Percentiles rank a stretch among this genome's conserved stretches.
Conservation (phyloP, 768 basidiomycete genomes). For the Glaciozyma antarctica region DNA sequence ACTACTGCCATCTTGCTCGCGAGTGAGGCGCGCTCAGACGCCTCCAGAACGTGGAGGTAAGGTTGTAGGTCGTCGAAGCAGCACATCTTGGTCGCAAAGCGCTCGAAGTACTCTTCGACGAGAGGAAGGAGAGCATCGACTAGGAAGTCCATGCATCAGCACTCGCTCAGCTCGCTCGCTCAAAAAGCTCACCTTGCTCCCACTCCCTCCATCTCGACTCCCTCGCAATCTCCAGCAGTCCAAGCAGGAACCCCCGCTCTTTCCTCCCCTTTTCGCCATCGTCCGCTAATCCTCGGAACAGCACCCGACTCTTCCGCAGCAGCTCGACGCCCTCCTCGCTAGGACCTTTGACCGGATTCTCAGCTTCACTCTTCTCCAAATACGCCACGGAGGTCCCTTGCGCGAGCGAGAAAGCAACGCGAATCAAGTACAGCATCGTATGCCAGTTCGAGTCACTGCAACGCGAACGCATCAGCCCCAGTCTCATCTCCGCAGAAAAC, state of each 20-base stretch:
- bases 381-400: slow-evolving; percentile 3
- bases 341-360: neutral
- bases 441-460: slow-evolving; percentile 36
- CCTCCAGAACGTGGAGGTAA: slow-evolving; percentile 47
- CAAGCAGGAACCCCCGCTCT: slow-evolving; percentile 67
- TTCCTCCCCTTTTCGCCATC: slow-evolving; percentile 44
- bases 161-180: slow-evolving; percentile 33
- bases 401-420: slow-evolving; percentile 19
- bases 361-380: neutral
- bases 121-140: slow-evolving; percentile 36
- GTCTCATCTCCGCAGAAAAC: neutral
- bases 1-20: slow-evolving; percentile 42
- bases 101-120: slow-evolving; percentile 59
- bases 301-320: neutral
- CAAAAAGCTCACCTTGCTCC: slow-evolving; percentile 39
- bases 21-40: slow-evolving; percentile 50
- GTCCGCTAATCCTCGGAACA: slow-evolving; percentile 15
- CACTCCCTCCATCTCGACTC: slow-evolving; percentile 26
- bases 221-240: slow-evolving; percentile 60
- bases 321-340: neutral
- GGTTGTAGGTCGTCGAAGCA: slow-evolving; percentile 77
- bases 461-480: too few species aligned
- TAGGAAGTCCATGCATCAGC: slow-evolving; percentile 30
- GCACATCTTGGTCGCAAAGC: slow-evolving; percentile 69
- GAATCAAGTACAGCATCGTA: slow-evolving; percentile 31